Percentiles rank a stretch among this genome's conserved stretches.
Evolutionary conservation across 106 monocot species (phyloP).

Genomic region (Ottelia alismoides): DNA sequence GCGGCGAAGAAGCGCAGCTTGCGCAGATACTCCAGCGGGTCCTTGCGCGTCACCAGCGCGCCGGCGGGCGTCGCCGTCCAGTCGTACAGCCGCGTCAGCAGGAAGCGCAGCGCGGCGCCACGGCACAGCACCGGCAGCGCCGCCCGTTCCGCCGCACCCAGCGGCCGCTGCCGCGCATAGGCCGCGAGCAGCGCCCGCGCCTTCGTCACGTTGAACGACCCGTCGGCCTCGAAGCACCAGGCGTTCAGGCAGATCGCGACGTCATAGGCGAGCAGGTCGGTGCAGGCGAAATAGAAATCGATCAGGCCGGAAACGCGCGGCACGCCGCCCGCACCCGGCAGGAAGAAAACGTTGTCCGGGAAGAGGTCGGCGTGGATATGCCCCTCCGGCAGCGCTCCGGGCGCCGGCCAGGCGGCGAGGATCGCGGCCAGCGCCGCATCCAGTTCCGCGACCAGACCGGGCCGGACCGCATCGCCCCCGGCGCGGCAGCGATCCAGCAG

Average conservation of each 20-base stretch:
- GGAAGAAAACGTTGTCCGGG: background rate
- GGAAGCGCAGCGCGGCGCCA: background rate
- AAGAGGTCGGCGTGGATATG: too few species aligned
- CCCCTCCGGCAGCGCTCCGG: background rate
- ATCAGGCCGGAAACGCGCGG: background rate
- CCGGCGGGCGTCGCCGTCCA: background rate
- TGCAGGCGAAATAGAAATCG: too few species aligned
- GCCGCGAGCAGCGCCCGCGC: background rate
- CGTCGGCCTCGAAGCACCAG: background rate
- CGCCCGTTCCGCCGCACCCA: background rate
- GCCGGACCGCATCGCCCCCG: background rate
- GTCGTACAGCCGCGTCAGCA: background rate
- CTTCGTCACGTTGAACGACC: background rate
- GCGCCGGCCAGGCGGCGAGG: background rate
- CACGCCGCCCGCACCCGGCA: too few species aligned
- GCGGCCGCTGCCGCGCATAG: too few species aligned
- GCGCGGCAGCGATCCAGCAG: background rate
- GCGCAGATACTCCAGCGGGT: background rate
- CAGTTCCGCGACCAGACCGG: background rate
- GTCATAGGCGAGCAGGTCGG: background rate
- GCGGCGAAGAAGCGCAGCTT: background rate
- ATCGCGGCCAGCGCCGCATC: background rate
- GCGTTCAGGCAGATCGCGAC: background rate
- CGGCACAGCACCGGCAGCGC: too few species aligned
- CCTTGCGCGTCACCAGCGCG: background rate